phyloP scores from a whole-genome alignment of 225 moss, liverwort and hornwort species.

The Bryum argenteum region DNA sequence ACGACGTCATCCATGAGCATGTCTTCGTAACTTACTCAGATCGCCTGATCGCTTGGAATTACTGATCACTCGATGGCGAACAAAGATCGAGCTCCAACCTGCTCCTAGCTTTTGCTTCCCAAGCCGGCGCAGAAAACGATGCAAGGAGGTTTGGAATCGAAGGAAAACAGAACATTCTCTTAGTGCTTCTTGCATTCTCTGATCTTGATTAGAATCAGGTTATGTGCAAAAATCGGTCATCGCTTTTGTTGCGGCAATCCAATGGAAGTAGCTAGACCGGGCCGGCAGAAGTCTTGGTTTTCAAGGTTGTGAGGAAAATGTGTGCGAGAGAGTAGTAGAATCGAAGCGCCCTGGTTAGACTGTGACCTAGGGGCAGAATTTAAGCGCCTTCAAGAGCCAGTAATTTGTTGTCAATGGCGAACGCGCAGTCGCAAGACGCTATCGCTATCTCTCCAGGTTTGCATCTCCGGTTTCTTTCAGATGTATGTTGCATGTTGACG shows the following conservation, averaged over 20 bases:
- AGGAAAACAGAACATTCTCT: neutral
- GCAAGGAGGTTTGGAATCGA: neutral
- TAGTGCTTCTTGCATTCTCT: neutral
- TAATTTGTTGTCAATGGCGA: conserved; percentile 24
- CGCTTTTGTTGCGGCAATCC: neutral
- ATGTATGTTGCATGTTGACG: neutral
- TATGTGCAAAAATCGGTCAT: neutral
- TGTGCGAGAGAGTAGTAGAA: conserved; percentile 15
- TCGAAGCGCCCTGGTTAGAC: conserved; percentile 9
- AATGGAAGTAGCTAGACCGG: neutral
- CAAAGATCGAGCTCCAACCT: too few species aligned
- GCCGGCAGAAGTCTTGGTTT: neutral
- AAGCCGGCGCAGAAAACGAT: conserved; percentile 9
- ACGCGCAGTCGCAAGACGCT: conserved; percentile 33
- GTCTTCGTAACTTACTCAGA: too few species aligned
- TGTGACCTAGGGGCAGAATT: neutral
- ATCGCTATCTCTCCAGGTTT: conserved; percentile 43
- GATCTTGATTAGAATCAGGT: conserved; percentile 15
- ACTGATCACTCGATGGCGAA: too few species aligned
- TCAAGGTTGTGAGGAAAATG: conserved; percentile 11
- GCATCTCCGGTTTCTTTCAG: conserved; percentile 5
- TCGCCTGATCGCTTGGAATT: too few species aligned
- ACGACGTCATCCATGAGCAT: too few species aligned
- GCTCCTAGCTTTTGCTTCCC: too few species aligned
- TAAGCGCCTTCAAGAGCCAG: neutral